Base-by-base conservation (phyloP, 2,329 filamentous ascomycete genomes). In the Nectriaceae sp. region DNA sequence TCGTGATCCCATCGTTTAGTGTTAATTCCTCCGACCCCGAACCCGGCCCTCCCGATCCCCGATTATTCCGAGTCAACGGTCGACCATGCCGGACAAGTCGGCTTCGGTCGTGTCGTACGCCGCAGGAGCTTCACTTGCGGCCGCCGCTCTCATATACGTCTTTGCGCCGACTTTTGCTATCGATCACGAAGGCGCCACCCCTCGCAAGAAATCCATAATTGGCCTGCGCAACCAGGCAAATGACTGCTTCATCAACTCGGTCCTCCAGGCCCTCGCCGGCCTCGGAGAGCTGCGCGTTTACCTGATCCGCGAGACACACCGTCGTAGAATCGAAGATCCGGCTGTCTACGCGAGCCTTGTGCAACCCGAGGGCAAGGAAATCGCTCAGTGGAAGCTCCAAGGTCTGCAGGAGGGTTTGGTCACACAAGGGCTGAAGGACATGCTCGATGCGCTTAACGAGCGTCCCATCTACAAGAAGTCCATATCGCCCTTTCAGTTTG, bases 131-230 rank as follows among this genome's bases (percentile, higher is more conserved):
- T 96, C 92, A 46, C 87, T 99, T 54, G 94, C 94, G 47, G 94
- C 94, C 53, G 89, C 96, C 54, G 93, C 94, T 24, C 83, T 97
- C 49, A 89, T 97, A 68, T 99, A 97, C 72, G 93, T 97, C 61
- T 97, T 99, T 72, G 91, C 88, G 8, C 94, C 94, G n/a, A 97
- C 92, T 44, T 97, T 93, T 71, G 89, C 96, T 62, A 87, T 97
- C 68, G 93, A 99, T 72, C 85, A 87, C 65, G 88, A 94, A 47
- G 80, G 85, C 52, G 82, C 80, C 46, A 73, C 73, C 38, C 73
- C 73, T 36, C 85, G 89, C 60, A 94, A 91, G 71, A 93, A 90
- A 65, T 89, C 89, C 50, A 89, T 95, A 37, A 91, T 97, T 46
- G 94, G 94, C 33, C 79, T 97, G 47, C 78, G 79, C 44, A 99